Evolutionary conservation across 2,329 filamentous ascomycete species (phyloP).

Genomic region (Pestalotiopsis sp.): DNA sequence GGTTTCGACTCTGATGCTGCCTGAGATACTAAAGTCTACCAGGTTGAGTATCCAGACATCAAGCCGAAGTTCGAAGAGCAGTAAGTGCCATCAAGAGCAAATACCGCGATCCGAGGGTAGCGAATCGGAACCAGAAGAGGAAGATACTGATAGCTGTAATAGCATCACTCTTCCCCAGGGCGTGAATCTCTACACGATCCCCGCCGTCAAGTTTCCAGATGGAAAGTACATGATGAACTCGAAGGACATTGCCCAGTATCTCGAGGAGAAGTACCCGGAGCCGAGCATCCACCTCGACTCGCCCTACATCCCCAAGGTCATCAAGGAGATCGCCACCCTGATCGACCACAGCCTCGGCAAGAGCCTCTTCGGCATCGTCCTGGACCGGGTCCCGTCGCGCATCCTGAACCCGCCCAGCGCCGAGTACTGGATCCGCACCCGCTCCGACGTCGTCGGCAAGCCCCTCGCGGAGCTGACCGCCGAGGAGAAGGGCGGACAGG

Average conservation of each 20-base stretch:
- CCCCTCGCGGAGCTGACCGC: conserved; percentile 49
- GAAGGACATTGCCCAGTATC: conserved; percentile 54
- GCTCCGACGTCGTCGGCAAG: conserved; percentile 52
- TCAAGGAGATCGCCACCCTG: conserved; percentile 36
- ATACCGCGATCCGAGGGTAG: no score
- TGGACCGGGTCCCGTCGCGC: conserved; percentile 48
- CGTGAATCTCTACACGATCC: conserved; percentile 28
- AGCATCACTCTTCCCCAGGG: conserved; percentile 51
- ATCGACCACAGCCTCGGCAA: conserved; percentile 17
- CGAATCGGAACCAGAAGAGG: no score
- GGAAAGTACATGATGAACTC: conserved; percentile 67
- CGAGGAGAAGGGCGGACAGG: conserved; percentile 49
- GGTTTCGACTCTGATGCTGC: no score
- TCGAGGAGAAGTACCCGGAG: conserved; percentile 61
- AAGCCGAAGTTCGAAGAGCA: conserved; percentile 54
- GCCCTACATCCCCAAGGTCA: conserved; percentile 46
- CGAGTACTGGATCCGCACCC: conserved; percentile 58
- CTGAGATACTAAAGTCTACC: conserved; percentile 4
- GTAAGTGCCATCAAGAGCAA: conserved; percentile 35
- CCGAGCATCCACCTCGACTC: conserved; percentile 61
- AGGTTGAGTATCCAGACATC: conserved; percentile 68
- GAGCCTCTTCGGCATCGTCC: conserved; percentile 40
- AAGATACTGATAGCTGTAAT: conserved; percentile 30
- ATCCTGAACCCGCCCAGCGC: conserved; percentile 53
- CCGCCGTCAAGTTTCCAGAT: conserved; percentile 41